Evolutionary conservation across 768 basidiomycete species (phyloP), one percentile per base, ranked within the genome.

Genomic region (Lentinula boryana): DNA sequence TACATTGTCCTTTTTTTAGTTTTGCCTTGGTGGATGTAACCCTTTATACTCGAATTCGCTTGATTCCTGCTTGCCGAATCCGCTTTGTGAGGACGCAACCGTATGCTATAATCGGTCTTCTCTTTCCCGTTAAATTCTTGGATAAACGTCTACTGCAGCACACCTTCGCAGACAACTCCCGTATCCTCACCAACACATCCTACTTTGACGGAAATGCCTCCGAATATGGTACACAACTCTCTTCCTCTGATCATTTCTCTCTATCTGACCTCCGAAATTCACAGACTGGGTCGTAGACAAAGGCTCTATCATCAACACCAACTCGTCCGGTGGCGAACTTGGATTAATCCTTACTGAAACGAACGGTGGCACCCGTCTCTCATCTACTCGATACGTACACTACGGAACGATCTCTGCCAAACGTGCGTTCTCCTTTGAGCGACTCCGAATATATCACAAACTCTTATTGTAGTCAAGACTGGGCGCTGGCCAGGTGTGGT

Each of bases 11-110:
- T 50, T 57, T 36, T 27, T 44, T 43, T 48, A 91, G 86, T 93
- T 85, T 70, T 93, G 92, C 69, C 76, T 92, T 36, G 90, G 89
- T 51, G 93, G 93, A n/a, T 95, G 93, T 75, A 84, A 94, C 67
- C 91, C 93, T 18, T 77, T 91, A 33, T 73, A 77, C 46, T 94
- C 92, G 5, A 67, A 85, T 66, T 69, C 80, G 3, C 72, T 88
- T 41, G 73, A 74, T 61, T 91, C 91, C 0, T 95, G 91, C 74
- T 72, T 68, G 52, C 89, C 91, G 1, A 80, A 79, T 49, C 92
- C 93, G 0, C 69, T 93, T 43, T 95, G 93, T 72, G 68, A 86
- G 68, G 81, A 77, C 67, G 76, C 77, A 21, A 83, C 77, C 33
- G 86, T 89, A 68, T 64, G 83, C 58, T 55, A 13, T 21, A 9